Evolutionary conservation across 192 early-diverging fungal genomes (phyloP), one percentile per base, ranked within the genome.

Genomic region (Backusella macrospora): DNA sequence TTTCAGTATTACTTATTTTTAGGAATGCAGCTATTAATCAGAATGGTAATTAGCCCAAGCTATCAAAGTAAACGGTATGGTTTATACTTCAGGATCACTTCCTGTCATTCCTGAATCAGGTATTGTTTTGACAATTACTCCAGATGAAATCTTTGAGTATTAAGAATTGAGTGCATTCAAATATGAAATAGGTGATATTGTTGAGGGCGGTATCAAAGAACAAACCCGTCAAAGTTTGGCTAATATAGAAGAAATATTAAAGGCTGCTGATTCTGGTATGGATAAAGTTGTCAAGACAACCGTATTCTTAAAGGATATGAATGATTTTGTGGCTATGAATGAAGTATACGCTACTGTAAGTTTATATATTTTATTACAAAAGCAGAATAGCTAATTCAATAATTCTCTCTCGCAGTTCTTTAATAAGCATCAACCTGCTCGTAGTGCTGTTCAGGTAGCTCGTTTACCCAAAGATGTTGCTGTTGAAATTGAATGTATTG

Each of bases 401-500:
- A 6, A 16, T 48, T 18, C n/a, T 52, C n/a, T 29, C 13, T 16
- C 16, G 6, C 74, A 89, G 87, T 84, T 73, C 46, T 90, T 94
- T 85, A 85, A 80, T 64, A 80, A 82, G 6, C 84, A 82, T 59
- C 84, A 86, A 52, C 93, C 93, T 44, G 93, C 93, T 26, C 85
- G 93, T 65, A 88, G 92, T 21, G 86, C 88, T 48, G 93, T 99
- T 49, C 90, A 99, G 80, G 97, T 97, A 23, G 95, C 94, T 69
- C 88, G 93, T 69, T 88, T 98, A 43, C 96, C 96, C 45, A 90
- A 94, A 76, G 92, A 93, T 83, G 94, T 95, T 40, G 81, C 91
- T 70, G 95, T 98, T 42, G 96, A 98, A 86, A 94, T 98, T 72
- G 96, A 98, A 78, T 92, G 90, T 59, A 88, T 98, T 75, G 95